These are phyloP conservation scores for Arachis monticola DNA, from an alignment of 331 rosid species.

Conservation along the genomic window DNA sequence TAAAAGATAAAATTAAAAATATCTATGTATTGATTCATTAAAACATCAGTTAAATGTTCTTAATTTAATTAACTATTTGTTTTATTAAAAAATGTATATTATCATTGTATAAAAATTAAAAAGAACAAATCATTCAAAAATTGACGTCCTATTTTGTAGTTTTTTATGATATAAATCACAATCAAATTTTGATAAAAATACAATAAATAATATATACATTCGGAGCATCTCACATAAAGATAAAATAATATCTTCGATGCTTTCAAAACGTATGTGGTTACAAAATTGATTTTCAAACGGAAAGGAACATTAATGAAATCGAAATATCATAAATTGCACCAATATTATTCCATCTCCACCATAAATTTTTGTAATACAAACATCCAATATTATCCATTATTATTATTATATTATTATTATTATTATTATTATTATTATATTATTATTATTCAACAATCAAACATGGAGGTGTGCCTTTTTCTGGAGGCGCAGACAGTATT, in stretches of 20 bases:
- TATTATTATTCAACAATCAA: neutral
- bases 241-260: neutral
- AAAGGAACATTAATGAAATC: too few relatives aligned
- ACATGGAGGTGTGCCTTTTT: neutral
- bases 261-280: neutral
- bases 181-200: neutral
- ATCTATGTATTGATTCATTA: too few relatives aligned
- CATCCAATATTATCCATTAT: neutral
- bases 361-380: constrained; percentile 11
- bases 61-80: too few relatives aligned
- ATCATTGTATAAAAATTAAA: too few relatives aligned
- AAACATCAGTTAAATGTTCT: too few relatives aligned
- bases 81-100: too few relatives aligned
- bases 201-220: neutral
- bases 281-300: constrained; percentile 25
- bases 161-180: neutral
- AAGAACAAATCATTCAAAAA: neutral
- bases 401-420: too few relatives aligned
- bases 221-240: too few relatives aligned
- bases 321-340: too few relatives aligned
- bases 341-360: neutral
- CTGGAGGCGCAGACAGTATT: constrained; percentile 12
- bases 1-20: too few relatives aligned
- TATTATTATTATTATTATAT: too few relatives aligned
- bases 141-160: neutral